A percentile compares a stretch with the other conserved stretches of the same genome.
Evolutionary conservation across 2,329 filamentous ascomycete genomes (phyloP).

Genomic region (Myriosclerotinia curreyana): DNA sequence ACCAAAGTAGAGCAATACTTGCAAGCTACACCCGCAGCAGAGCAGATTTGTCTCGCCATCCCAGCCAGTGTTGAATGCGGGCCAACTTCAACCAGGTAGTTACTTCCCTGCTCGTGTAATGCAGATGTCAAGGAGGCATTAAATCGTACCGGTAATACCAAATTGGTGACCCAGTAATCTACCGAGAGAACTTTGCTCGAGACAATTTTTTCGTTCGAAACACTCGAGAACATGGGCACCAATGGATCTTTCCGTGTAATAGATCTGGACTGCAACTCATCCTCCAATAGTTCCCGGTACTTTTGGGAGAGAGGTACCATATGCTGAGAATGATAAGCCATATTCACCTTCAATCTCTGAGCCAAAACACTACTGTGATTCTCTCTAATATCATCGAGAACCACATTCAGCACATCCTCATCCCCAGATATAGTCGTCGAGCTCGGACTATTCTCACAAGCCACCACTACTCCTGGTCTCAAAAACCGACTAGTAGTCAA

Average conservation of each 20-base stretch:
- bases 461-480: slow-evolving; percentile 31
- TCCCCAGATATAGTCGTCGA: slow-evolving; percentile 12
- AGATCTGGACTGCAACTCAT: not conserved
- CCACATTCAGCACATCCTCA: not conserved
- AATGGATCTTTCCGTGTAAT: not conserved
- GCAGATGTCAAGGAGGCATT: slow-evolving; percentile 9
- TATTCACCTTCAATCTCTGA: slow-evolving; percentile 20
- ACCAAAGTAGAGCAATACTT: no score
- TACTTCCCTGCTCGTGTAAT: not conserved
- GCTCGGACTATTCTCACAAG: slow-evolving; percentile 26
- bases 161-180: slow-evolving; percentile 27
- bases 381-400: no score
- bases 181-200: not conserved
- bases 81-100: slow-evolving; percentile 25
- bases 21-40: no score
- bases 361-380: slow-evolving; percentile 28
- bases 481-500: no score
- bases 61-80: slow-evolving; percentile 25
- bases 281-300: slow-evolving; percentile 20
- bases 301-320: slow-evolving; percentile 19
- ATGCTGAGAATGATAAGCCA: slow-evolving; percentile 26
- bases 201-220: not conserved
- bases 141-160: slow-evolving; percentile 26
- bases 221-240: not conserved
- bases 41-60: slow-evolving; percentile 26